Conservation (phyloP, 257 asterid species). For the Nicotiana noctiflora region DNA sequence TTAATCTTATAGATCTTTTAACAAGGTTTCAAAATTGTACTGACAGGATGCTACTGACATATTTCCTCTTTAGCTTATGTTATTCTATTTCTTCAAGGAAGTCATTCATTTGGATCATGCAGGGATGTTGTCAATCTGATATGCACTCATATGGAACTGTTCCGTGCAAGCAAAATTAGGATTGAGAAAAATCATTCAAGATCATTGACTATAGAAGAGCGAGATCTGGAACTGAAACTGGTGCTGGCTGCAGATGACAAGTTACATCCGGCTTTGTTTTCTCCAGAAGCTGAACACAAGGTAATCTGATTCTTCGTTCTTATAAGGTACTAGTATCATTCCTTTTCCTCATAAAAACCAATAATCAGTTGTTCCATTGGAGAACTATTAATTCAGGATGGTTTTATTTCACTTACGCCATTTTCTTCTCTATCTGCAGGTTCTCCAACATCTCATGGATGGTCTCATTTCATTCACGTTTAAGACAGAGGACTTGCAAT, state of each 20-base stretch:
- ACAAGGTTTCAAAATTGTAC: conserved; percentile 48
- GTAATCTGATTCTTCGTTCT: conserved; percentile 29
- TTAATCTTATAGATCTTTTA: conserved; percentile 81
- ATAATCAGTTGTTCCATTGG: background rate
- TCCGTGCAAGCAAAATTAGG: conserved; percentile 57
- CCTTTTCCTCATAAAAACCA: background rate
- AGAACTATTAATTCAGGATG: background rate
- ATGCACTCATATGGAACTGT: conserved; percentile 65
- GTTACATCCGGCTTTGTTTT: conserved; percentile 86
- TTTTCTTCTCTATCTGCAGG: conserved; percentile 44
- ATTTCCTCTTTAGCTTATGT: conserved; percentile 19
- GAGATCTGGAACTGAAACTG: conserved; percentile 56
- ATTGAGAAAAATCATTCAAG: conserved; percentile 50
- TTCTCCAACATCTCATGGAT: conserved; percentile 91
- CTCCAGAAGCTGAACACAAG: conserved; percentile 98
- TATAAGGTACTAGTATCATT: background rate
- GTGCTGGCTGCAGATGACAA: conserved; percentile 78
- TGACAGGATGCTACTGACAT: conserved; percentile 12
- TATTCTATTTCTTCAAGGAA: conserved; percentile 16
- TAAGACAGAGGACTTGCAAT: conserved; percentile 68
- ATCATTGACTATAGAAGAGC: conserved; percentile 57
- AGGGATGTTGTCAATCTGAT: conserved; percentile 68
- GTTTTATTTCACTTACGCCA: background rate
- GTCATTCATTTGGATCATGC: conserved; percentile 29
- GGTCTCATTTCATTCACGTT: conserved; percentile 77